Conservation (phyloP, 139 green algal species). For the Astrephomene gubernaculifera region DNA sequence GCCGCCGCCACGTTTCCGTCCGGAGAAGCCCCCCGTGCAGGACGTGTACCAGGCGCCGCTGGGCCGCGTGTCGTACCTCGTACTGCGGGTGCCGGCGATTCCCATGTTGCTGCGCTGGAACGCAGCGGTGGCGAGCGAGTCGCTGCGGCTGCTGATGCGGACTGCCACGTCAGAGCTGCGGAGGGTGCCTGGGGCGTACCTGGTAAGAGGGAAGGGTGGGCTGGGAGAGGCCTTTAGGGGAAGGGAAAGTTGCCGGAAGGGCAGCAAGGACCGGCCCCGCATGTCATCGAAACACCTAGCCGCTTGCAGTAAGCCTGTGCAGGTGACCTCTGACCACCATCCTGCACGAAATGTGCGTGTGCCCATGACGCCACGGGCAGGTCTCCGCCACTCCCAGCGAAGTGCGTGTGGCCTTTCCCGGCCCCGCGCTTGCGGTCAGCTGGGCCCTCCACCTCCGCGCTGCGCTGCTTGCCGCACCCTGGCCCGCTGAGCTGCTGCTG, state of each 20-base stretch:
- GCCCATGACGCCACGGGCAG: too few relatives aligned
- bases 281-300: too few relatives aligned
- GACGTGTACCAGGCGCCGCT: conserved; percentile 10
- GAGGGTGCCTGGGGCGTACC: background rate
- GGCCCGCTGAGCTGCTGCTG: conserved; percentile 19
- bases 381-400: background rate
- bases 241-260: too few relatives aligned
- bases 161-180: background rate
- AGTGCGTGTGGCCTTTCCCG: conserved; percentile 2
- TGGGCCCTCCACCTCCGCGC: background rate
- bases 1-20: background rate
- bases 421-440: background rate
- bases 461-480: background rate
- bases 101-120: conserved; percentile 8
- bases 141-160: background rate
- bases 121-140: background rate
- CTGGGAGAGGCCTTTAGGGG: too few relatives aligned
- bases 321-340: too few relatives aligned
- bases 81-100: conserved; percentile 19
- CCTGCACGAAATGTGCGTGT: too few relatives aligned
- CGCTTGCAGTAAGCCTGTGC: too few relatives aligned
- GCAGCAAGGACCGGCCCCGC: too few relatives aligned
- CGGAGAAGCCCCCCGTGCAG: background rate
- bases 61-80: conserved; percentile 18
- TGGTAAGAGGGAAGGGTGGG: too few relatives aligned